These are phyloP conservation scores for Wickerhamiella brachini DNA, from an alignment of 805 yeast species.

Conservation along the genomic window DNA sequence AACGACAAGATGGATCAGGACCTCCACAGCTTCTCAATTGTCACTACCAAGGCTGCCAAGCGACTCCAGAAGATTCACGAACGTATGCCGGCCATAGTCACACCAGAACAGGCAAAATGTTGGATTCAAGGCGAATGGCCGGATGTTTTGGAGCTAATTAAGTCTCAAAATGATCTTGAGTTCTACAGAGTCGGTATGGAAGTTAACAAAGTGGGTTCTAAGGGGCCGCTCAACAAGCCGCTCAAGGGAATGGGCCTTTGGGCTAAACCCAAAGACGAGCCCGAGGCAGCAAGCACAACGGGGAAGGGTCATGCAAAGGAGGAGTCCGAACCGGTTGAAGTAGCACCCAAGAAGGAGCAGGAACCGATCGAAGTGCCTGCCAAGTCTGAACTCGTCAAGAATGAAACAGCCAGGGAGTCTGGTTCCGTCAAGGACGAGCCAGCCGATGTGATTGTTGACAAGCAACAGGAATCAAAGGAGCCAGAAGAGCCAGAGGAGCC, in stretches of 20 bases:
- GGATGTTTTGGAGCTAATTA: constrained; percentile 30
- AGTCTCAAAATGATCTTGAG: constrained; percentile 30
- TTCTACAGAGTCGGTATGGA: constrained; percentile 43
- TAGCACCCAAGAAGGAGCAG: no score
- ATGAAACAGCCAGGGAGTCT: no score
- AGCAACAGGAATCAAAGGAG: no score
- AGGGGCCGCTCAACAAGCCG: constrained; percentile 30
- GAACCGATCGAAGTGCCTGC: no score
- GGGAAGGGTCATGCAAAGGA: neutral
- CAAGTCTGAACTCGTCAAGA: no score
- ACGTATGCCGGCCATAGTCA: constrained; percentile 62
- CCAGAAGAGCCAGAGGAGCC: no score
- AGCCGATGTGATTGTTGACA: no score
- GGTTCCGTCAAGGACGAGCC: no score
- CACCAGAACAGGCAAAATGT: constrained; percentile 34
- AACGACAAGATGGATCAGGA: constrained; percentile 15
- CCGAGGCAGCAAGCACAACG: neutral
- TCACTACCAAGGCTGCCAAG: constrained; percentile 58
- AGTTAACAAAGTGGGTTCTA: constrained; percentile 48
- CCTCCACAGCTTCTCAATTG: constrained; percentile 45
- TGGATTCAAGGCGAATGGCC: constrained; percentile 53
- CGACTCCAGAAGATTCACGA: constrained; percentile 55
- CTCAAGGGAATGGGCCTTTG: constrained; percentile 3
- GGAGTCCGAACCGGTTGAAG: no score
- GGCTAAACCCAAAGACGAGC: neutral